Evolutionary conservation across 345 rosid genomes (phyloP), one percentile per base, ranked within the genome.

Genomic region (Mercurialis annua): DNA sequence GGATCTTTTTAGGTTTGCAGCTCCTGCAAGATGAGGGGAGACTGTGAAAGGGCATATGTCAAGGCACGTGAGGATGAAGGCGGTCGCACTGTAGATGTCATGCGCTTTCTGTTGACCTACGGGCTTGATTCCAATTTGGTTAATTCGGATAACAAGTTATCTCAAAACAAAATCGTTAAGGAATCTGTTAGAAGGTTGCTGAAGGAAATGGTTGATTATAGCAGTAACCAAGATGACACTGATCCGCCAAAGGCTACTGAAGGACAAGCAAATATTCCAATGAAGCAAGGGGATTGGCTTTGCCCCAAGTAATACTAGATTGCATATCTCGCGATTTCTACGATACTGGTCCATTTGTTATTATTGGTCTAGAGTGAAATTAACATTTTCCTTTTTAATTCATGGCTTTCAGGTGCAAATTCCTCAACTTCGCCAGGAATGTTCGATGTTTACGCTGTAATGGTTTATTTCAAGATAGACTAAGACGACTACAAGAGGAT

Each of bases 21-120:
- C 76, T 80, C 89, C 74, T 93, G 97, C 81, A 82, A 73, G 71
- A 81, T 87, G 76, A 86, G 97, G 77, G 98, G 94, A 66, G 82
- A 83, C 71, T 90, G 96, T 79, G 96, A 87, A 61, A 84, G 97
- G 71, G 97, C 94, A 18, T 93, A 84, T 67, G 87, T 82, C 42
- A 82, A 83, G 72, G 88, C 85, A 42, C 79, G 68, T 21, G 87
- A 83, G 62, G 83, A 83, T 56, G 88, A 92, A 81, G 85, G 82
- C 66, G 90, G 80, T 46, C 77, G 84, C 66, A 88, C 90, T 16
- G 84, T 87, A 47, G 98, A 93, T 86, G 89, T 90, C 69, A 90
- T 93, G 87, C 90, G 94, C 2, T 59, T 90, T 77, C 73, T 93
- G 42, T 71, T 93, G 36, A 87, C 92, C 2, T 78, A 87, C 6